Evolutionary conservation across 2,329 filamentous ascomycete genomes (phyloP).

Genomic region (Diaporthe sp.): DNA sequence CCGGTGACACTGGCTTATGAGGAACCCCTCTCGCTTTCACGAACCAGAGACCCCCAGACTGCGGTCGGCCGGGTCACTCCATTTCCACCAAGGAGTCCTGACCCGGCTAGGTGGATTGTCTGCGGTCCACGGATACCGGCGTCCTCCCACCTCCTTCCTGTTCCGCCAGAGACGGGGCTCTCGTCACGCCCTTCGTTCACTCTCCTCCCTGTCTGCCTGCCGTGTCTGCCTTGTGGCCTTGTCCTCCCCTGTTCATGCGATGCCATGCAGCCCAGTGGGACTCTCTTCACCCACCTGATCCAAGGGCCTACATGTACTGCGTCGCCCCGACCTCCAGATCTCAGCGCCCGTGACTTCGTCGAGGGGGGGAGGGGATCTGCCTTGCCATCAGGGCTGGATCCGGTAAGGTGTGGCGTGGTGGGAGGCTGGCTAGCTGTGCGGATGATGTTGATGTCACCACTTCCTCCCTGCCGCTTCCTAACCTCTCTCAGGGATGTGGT

Average conservation of each 20-base stretch:
- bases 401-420: background rate
- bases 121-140: background rate
- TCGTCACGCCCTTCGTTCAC: background rate
- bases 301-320: background rate
- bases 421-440: background rate
- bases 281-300: background rate
- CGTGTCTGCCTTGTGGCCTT: background rate
- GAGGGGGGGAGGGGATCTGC: background rate
- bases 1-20: background rate
- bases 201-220: background rate
- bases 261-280: background rate
- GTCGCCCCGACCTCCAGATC: background rate
- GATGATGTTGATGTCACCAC: background rate
- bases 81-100: background rate
- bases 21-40: background rate
- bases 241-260: background rate
- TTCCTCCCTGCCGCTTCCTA: background rate
- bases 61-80: background rate
- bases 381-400: slow-evolving; percentile 7
- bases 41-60: background rate
- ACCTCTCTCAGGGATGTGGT: background rate
- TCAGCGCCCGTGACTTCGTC: too few species aligned
- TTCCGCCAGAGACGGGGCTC: background rate
- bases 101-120: background rate
- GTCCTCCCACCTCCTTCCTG: background rate